Base-by-base conservation (phyloP, 129 eudicot genomes). In the Flaveria bidentis region DNA sequence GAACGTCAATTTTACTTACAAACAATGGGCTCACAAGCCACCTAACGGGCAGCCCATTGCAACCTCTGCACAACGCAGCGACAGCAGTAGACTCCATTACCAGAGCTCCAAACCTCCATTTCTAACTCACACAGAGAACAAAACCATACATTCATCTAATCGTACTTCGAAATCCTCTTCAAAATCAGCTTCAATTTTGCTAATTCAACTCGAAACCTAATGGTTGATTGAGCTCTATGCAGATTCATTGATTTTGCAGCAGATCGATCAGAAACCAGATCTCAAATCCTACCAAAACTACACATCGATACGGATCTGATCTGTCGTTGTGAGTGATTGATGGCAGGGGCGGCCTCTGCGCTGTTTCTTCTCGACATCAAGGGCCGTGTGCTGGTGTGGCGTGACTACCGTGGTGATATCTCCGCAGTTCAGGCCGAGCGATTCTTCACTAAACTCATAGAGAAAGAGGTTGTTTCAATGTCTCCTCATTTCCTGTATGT, bases 281-380 rank as follows among this genome's bases (percentile, higher is more conserved):
- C 91, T 76, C 39, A 39, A 39, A 50, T n/a, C 69, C 4, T 15
- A 74, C 42, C 10, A 47, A 67, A 76, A 17, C 39, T 25, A 65
- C 46, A 22, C 8, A 47, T 33, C 67, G 17, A 33, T 47, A 57
- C 69, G 70, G 75, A 75, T 39, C 74, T 63, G 81, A 75, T 76
- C 64, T 55, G 2, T 45, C 0, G 2, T 36, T 36, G 14, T 0
- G 10, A 45, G 52, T 67, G 23, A 73, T 71, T 26, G 71, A 92
- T 92, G 91, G 85, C 97, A 17, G 97, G 97, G 65, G 97, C 97
- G 82, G 97, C 96, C 80, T 92, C 97, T 52, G 97, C 96, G 86
- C 96, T 92, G 80, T 92, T 89, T 86, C 87, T 92, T 72, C 86
- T 92, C 12, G 98, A 92, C 76, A 92, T 90, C 71, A 92, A 90